Evolutionary conservation across 2,329 filamentous ascomycete species (phyloP), one percentile per base, ranked within the genome.

Genomic region (Coleophoma eucalyptorum): DNA sequence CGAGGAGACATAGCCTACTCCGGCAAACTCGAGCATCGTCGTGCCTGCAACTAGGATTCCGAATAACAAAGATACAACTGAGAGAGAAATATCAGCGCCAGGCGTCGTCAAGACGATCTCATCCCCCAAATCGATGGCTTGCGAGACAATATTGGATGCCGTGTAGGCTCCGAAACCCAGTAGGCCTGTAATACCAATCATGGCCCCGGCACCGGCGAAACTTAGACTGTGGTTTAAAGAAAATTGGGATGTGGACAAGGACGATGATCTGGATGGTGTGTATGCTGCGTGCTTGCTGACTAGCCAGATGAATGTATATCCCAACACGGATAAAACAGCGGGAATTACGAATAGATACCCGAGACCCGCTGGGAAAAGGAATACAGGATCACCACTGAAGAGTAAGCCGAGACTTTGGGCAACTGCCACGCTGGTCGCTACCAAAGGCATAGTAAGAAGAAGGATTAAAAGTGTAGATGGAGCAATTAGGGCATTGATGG

Each of bases 401-500:
- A 81, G 62, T 3, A 77, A 65, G 5, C 76, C 73, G 13, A 81
- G 60, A 1, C 73, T 74, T 19, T 67, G 61, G 1, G 71, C 57
- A 8, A 79, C 51, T 11, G 74, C 73, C 73, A 78, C 80, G 10
- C 81, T 68, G 0, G 70, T 62, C 11, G 70, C 69, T 41, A 69
- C 64, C 0, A 79, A 75, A 1, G 81, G 65, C 20, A 75, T 60
- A 0, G 76, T 71, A 1, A 73, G 64, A 5, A 73, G 50, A 20
- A 75, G 71, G 13, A 79, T 67, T 1, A 82, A 67, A 13, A 69
- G 48, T 0, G 75, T 75, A 1, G 76, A 78, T 1, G 79, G 79
- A 1, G 79, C 75, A 13, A 69, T 55, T 47, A 78, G 63, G 7
- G 77, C 76, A 5, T 76, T 71, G 0, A 76, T 69, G 0, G 69